Conservation (phyloP, 345 rosid genomes). For the Reutealis trisperma region DNA sequence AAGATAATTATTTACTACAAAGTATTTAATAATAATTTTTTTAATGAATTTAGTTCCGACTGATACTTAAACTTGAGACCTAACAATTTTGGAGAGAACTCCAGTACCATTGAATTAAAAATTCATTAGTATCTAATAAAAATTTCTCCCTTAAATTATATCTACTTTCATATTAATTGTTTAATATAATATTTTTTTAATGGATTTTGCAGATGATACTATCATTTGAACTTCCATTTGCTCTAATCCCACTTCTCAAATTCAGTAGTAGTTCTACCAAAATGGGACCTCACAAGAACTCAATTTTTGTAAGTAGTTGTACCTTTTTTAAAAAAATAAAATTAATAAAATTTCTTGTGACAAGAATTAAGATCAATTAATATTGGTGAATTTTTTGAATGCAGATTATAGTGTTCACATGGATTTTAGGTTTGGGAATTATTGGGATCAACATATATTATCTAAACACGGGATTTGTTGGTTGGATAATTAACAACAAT, state of each 20-base stretch:
- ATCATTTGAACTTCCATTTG: conserved; percentile 76
- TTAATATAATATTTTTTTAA: neutral
- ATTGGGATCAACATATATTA: conserved; percentile 65
- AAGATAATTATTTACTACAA: too few relatives aligned
- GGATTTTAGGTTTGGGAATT: conserved; percentile 56
- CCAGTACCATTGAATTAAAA: too few relatives aligned
- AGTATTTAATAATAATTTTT: too few relatives aligned
- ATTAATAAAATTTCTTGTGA: too few relatives aligned
- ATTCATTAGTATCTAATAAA: too few relatives aligned
- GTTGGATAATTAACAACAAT: conserved; percentile 47
- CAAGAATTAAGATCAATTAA: neutral
- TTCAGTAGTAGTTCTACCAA: conserved; percentile 66
- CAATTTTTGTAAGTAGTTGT: conserved; percentile 41
- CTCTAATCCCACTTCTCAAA: conserved; percentile 70
- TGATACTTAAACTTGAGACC: too few relatives aligned
- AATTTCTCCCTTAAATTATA: neutral
- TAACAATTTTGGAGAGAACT: too few relatives aligned
- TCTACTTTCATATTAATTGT: neutral
- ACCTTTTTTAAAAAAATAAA: too few relatives aligned
- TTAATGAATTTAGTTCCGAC: too few relatives aligned
- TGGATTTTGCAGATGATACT: conserved; percentile 56
- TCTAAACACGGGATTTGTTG: conserved; percentile 51
- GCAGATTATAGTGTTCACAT: conserved; percentile 60
- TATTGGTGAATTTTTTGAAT: neutral
- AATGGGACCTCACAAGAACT: conserved; percentile 78